These are phyloP conservation scores for Colletotrichum magnum DNA, from an alignment of 2,329 filamentous ascomycete genomes.

Conservation along the genomic window DNA sequence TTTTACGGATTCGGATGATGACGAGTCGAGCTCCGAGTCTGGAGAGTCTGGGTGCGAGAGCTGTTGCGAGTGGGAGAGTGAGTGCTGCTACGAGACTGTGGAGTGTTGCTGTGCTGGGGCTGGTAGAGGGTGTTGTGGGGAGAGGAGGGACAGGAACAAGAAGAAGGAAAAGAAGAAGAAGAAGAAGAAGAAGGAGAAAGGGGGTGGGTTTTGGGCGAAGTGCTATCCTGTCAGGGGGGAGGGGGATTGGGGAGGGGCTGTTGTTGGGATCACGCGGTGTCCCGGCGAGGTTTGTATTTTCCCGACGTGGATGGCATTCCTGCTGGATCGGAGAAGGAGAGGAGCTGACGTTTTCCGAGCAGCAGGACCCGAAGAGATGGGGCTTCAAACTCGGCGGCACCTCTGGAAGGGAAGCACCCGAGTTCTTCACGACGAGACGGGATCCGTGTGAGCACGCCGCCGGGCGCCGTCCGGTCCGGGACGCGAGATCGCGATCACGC, in stretches of 20 bases:
- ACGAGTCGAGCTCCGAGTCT: not conserved
- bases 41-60: not conserved
- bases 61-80: conserved; percentile 1
- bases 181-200: conserved; percentile 6
- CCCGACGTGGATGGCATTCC: too few relatives aligned
- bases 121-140: not conserved
- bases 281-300: not conserved
- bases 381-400: conserved; percentile 6
- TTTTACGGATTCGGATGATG: not conserved
- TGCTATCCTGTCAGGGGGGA: conserved; percentile 9
- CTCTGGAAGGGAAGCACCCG: not conserved
- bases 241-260: conserved; percentile 29
- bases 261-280: conserved; percentile 31
- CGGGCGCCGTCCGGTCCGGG: not conserved
- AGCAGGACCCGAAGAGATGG: conserved; percentile 36
- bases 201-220: not conserved
- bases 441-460: not conserved
- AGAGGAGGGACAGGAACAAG: not conserved
- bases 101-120: conserved; percentile 4
- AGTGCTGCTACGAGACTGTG: conserved; percentile 21
- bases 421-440: not conserved
- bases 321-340: too few relatives aligned
- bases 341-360: not conserved
- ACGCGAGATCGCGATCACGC: not conserved
- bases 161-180: not conserved